Evolutionary conservation across 1,284 basidiomycete genomes (phyloP).

Genomic region (Ustilago trichophora): DNA sequence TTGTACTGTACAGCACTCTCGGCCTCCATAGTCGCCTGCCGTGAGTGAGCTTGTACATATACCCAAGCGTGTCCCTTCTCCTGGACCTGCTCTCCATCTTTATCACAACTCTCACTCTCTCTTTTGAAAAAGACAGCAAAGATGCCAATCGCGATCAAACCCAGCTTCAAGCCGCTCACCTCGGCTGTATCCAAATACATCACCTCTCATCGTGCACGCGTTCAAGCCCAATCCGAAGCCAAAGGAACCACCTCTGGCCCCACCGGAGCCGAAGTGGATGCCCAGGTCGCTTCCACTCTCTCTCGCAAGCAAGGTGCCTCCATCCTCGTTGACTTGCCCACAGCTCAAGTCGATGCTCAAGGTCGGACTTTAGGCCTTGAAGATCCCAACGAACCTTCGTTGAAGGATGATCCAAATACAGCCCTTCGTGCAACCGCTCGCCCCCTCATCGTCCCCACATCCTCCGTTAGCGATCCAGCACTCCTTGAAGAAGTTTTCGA

Average conservation of each 20-base stretch:
- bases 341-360: constrained; percentile 17
- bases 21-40: too few relatives aligned
- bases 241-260: constrained; percentile 25
- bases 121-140: background rate
- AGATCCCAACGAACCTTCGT: constrained; percentile 35
- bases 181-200: constrained; percentile 26
- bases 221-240: constrained; percentile 23
- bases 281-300: constrained; percentile 34
- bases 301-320: constrained; percentile 6
- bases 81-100: background rate
- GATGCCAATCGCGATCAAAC: constrained; percentile 18
- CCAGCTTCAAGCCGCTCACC: constrained; percentile 10
- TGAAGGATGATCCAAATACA: constrained; percentile 33
- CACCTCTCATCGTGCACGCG: constrained; percentile 14
- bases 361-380: constrained; percentile 44
- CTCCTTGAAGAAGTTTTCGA: constrained; percentile 10
- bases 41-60: background rate
- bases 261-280: constrained; percentile 37
- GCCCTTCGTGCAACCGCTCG: constrained; percentile 4
- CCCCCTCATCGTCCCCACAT: constrained; percentile 7
- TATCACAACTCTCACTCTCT: background rate
- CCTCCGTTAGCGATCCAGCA: constrained; percentile 9
- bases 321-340: background rate
- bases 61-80: too few relatives aligned
- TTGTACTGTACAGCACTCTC: too few relatives aligned